phyloP scores from a whole-genome alignment of 305 asterid species.

The Fraxinus albicans region DNA sequence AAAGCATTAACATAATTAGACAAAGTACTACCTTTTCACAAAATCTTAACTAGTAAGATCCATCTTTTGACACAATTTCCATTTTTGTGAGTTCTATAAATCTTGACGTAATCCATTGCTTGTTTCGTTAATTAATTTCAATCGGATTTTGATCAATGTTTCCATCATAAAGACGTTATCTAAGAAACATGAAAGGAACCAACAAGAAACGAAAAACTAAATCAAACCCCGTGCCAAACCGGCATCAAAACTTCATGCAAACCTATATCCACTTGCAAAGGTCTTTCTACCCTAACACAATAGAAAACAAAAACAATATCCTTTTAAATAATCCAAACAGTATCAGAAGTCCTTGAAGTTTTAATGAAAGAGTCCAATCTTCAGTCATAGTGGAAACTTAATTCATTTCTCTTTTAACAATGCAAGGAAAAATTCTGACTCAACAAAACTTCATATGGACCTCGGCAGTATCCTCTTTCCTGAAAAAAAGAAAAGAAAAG shows the following conservation, averaged over 20 bases:
- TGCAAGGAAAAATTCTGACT: background rate
- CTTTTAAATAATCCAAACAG: background rate
- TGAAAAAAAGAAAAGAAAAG: no score
- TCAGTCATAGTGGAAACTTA: background rate
- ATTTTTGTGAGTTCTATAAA: background rate
- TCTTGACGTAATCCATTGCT: constrained; percentile 4
- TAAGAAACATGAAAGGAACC: background rate
- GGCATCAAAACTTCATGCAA: constrained; percentile 6
- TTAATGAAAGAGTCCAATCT: background rate
- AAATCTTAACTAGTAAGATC: background rate
- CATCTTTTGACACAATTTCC: background rate
- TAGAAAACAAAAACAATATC: background rate
- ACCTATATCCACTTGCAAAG: background rate
- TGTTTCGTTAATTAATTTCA: background rate
- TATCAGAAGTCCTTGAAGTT: background rate
- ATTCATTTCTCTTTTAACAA: background rate
- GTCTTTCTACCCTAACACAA: background rate
- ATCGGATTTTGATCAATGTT: background rate
- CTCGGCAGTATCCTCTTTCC: background rate
- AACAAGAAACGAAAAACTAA: constrained; percentile 17
- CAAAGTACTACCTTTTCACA: background rate
- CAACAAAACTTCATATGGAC: constrained; percentile 10
- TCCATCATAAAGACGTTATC: background rate
- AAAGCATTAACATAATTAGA: background rate
- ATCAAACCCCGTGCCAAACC: background rate